These are phyloP conservation scores for Lachnellula arida DNA, from an alignment of 2,329 filamentous ascomycete species.

Conservation along the genomic window DNA sequence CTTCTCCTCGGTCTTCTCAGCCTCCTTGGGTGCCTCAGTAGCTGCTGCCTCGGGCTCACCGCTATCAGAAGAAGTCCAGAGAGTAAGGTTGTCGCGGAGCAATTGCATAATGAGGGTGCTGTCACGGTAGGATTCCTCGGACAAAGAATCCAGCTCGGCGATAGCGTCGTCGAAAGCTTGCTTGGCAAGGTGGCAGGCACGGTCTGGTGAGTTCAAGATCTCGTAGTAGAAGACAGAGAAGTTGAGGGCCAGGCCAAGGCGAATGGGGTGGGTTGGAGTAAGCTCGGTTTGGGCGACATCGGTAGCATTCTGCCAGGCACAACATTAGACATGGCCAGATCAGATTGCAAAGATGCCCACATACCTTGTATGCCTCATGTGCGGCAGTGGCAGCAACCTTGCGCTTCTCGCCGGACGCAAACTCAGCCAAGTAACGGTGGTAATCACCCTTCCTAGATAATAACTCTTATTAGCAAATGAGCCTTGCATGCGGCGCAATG, in stretches of 20 bases:
- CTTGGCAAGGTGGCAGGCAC: conserved; percentile 97
- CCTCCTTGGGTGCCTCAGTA: conserved; percentile 60
- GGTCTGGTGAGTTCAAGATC: conserved; percentile 96
- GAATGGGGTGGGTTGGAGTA: conserved; percentile 95
- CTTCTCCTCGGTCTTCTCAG: conserved; percentile 46
- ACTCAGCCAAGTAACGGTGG: conserved; percentile 92
- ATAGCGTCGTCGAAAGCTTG: conserved; percentile 99
- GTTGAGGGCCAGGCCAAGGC: conserved; percentile 94
- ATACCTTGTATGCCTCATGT: conserved; percentile 96
- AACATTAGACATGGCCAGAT: conserved; percentile 9
- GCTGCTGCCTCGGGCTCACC: conserved; percentile 64
- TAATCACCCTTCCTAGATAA: conserved; percentile 85
- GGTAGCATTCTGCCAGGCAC: conserved; percentile 70
- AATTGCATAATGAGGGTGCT: conserved; percentile 99
- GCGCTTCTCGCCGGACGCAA: conserved; percentile 87
- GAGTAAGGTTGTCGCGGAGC: conserved; percentile 93
- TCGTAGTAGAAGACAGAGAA: conserved; percentile 99
- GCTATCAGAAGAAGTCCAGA: conserved; percentile 94
- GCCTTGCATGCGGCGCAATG: conserved; percentile 2
- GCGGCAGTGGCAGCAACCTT: conserved; percentile 82
- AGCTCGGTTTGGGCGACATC: conserved; percentile 98
- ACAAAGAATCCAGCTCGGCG: conserved; percentile 92
- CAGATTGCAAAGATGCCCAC: conserved; percentile 18
- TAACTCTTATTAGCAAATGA: conserved; percentile 14
- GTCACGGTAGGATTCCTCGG: conserved; percentile 97